phyloP scores from a whole-genome alignment of 495 filamentous ascomycete genomes.

The Bacidia gigantensis region DNA sequence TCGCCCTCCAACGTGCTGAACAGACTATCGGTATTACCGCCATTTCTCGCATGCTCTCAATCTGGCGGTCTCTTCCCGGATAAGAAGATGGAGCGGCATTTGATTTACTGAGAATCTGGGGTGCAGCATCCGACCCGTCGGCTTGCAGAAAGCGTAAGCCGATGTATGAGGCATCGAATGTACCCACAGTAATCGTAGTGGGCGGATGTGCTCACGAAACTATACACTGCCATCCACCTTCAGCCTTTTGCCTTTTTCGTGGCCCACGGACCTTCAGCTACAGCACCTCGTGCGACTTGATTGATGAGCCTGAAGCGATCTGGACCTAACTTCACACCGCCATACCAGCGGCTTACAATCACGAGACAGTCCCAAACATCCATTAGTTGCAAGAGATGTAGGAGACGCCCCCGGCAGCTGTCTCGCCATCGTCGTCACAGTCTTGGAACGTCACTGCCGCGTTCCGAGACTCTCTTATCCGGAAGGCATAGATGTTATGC shows the following conservation, averaged over 20 bases:
- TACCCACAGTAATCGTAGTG: no score
- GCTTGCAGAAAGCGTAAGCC: no score
- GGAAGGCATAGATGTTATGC: constrained; percentile 75
- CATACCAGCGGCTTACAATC: constrained; percentile 94
- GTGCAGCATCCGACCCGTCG: no score
- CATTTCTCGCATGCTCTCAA: no score
- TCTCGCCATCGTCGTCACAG: constrained; percentile 92
- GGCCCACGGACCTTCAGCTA: constrained; percentile 26
- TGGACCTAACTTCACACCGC: constrained; percentile 74
- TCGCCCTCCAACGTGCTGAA: no score
- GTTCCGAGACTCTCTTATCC: constrained; percentile 26
- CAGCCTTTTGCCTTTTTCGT: background rate
- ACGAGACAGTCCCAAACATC: constrained; percentile 84
- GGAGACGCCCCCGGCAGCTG: constrained; percentile 74
- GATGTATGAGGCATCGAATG: no score
- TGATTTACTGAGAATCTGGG: no score
- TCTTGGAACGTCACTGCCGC: constrained; percentile 60
- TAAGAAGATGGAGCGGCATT: no score
- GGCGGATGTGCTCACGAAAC: background rate
- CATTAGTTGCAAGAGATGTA: constrained; percentile 90
- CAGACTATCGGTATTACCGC: no score
- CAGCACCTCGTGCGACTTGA: constrained; percentile 65
- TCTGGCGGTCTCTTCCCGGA: no score
- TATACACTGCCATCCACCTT: background rate
- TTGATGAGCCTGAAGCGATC: constrained; percentile 85